Base-by-base conservation (phyloP, 2,329 filamentous ascomycete genomes). In the Knufia fluminis region DNA sequence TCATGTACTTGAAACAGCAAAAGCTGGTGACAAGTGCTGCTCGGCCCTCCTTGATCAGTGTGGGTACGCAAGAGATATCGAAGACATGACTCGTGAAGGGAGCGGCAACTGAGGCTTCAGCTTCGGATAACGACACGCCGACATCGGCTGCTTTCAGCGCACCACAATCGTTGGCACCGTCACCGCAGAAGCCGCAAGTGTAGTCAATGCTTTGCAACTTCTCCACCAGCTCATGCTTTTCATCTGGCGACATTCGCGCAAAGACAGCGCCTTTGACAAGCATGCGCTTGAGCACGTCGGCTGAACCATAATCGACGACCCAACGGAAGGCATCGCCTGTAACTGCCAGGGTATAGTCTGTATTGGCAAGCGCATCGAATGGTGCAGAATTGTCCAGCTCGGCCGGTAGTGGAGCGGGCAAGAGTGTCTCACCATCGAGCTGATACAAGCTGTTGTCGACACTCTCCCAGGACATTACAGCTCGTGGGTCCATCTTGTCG, bases 1-100 rank as follows among this genome's bases (percentile, higher is more conserved):
- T 94, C 94, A 98, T 98, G 69, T 94, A 98, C 72, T 97, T 98
- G 77, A 98, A 98, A 71, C 92, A 98, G 71, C 87, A 94, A 71
- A 98, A 98, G 67, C 89, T 95, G 10, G 92, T 98, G n/a, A 97
- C 90, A 28, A 98, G 76, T 28, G 94, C 87, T 17, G 91, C 91
- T 54, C 94, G 82, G 17, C 92, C 92, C 72, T 98, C 92, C 57
- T 89, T 82, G 54, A 98, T 97, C 55, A 98, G 83, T 61, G 91
- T 83, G 6, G 91, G 85, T 3, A 98, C 91, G 65, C 92, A 98
- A 10, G 86, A 86, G 60, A 98, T 97, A 64, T 98, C 92, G 64
- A 98, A 98, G 16, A 96, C 76, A 31, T 90, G 82, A 49, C 88
- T 95, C 0, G 92, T 98, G 60, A 98, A 98, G 0, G 94, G 92